A percentile compares a stretch with the other conserved stretches of the same genome.
Conservation (phyloP, 2,329 filamentous ascomycete species). For the Aspergillus ruber region DNA sequence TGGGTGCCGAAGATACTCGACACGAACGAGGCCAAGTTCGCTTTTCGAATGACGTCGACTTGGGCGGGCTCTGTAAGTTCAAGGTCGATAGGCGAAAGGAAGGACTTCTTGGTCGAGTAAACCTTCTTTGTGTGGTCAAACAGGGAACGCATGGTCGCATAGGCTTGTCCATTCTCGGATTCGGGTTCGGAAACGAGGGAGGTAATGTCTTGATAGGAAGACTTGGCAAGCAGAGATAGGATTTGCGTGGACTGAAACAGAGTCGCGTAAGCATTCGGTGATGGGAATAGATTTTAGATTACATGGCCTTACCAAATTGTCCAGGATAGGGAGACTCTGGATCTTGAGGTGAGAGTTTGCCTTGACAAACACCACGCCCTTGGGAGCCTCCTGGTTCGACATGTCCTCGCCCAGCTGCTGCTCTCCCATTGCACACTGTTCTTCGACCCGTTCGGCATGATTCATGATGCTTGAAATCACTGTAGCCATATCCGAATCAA, state of each 20-base stretch:
- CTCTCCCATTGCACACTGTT: constrained; percentile 31
- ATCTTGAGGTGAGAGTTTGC: constrained; percentile 46
- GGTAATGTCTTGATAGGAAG: constrained; percentile 51
- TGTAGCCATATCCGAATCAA: constrained; percentile 29
- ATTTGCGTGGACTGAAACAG: constrained; percentile 51
- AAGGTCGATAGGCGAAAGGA: constrained; percentile 49
- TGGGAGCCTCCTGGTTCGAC: constrained; percentile 23
- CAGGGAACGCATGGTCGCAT: constrained; percentile 54
- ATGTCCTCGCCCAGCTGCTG: constrained; percentile 23
- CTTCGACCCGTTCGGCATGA: constrained; percentile 37
- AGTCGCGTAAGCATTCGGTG: not conserved
- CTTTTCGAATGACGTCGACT: constrained; percentile 55
- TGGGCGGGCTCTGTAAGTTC: constrained; percentile 48
- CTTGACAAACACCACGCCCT: constrained; percentile 34
- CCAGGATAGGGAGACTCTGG: constrained; percentile 55
- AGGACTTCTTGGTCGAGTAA: constrained; percentile 51
- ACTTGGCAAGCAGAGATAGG: constrained; percentile 51
- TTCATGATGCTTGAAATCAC: constrained; percentile 40
- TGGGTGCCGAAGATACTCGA: constrained; percentile 58
- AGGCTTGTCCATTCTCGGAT: constrained; percentile 55
- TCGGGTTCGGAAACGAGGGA: constrained; percentile 51
- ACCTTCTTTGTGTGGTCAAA: constrained; percentile 60
- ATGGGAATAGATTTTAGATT: not conserved
- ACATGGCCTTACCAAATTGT: constrained; percentile 48
- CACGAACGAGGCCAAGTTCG: constrained; percentile 60